Percentiles rank a stretch among this genome's conserved stretches.
Conservation (phyloP, 495 filamentous ascomycete species). For the Pyrenula aspistea region DNA sequence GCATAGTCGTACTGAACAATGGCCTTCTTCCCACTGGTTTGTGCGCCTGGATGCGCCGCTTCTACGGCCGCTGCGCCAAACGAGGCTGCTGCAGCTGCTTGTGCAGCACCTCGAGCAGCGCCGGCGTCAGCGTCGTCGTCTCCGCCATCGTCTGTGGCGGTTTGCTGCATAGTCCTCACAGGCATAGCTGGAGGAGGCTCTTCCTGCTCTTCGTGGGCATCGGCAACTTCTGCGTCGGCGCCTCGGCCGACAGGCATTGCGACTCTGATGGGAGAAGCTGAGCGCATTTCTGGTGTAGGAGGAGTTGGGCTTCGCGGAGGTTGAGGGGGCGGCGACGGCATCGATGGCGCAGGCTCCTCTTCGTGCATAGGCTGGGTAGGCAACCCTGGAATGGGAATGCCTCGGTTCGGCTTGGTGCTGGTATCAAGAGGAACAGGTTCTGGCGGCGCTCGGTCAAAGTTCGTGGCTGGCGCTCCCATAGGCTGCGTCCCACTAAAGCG, state of each 20-base stretch:
- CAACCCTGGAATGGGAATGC: slow-evolving; percentile 64
- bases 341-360: slow-evolving; percentile 38
- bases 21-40: slow-evolving; percentile 46
- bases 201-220: slow-evolving; percentile 36
- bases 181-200: slow-evolving; percentile 42
- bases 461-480: slow-evolving; percentile 44
- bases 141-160: slow-evolving; percentile 48
- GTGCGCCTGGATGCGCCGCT: slow-evolving; percentile 14
- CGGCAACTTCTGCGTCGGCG: slow-evolving; percentile 37
- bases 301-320: slow-evolving; percentile 51
- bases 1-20: slow-evolving; percentile 91
- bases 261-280: slow-evolving; percentile 68
- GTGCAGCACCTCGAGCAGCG: slow-evolving; percentile 41
- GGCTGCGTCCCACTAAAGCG: slow-evolving; percentile 61
- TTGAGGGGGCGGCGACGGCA: slow-evolving; percentile 42
- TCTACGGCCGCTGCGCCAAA: slow-evolving; percentile 24
- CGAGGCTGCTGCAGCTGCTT: slow-evolving; percentile 21
- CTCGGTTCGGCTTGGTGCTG: slow-evolving; percentile 45
- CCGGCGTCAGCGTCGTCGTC: slow-evolving; percentile 52
- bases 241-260: slow-evolving; percentile 73
- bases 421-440: slow-evolving; percentile 51
- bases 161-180: slow-evolving; percentile 40
- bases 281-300: slow-evolving; percentile 32
- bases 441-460: slow-evolving; percentile 34
- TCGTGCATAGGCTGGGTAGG: slow-evolving; percentile 42